Percentiles rank a stretch among this genome's conserved stretches.
Conservation (phyloP, 148 eudicot genomes). For the Cornus florida region DNA sequence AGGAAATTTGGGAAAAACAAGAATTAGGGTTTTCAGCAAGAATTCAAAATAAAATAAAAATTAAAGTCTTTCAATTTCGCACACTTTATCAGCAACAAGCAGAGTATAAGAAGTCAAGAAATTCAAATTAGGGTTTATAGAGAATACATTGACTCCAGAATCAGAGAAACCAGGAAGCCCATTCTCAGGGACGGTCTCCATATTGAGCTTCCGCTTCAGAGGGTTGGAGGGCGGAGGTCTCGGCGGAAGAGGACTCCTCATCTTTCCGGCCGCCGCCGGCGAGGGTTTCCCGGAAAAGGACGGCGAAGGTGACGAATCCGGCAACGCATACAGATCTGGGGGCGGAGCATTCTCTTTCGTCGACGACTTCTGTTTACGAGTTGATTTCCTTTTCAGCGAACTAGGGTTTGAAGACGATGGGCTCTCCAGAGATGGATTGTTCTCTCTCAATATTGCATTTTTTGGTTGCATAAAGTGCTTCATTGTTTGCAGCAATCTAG, state of each 20-base stretch:
- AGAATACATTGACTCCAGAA: slow-evolving; percentile 69
- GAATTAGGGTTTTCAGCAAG: background rate
- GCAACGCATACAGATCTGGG: slow-evolving; percentile 32
- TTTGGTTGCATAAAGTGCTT: slow-evolving; percentile 69
- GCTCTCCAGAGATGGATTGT: slow-evolving; percentile 27
- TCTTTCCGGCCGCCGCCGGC: slow-evolving; percentile 28
- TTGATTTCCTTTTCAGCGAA: slow-evolving; percentile 30
- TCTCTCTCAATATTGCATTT: slow-evolving; percentile 45
- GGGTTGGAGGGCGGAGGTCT: slow-evolving; percentile 48
- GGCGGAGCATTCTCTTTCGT: slow-evolving; percentile 75
- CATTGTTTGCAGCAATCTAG: slow-evolving; percentile 29
- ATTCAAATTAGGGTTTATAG: background rate
- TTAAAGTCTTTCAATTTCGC: background rate
- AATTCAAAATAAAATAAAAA: background rate
- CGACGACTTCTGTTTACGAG: slow-evolving; percentile 49
- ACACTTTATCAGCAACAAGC: background rate
- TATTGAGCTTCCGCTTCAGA: slow-evolving; percentile 56
- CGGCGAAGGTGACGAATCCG: slow-evolving; percentile 13
- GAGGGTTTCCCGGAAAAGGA: slow-evolving; percentile 24
- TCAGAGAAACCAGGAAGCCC: slow-evolving; percentile 41
- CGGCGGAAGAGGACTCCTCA: slow-evolving; percentile 65
- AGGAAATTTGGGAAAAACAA: background rate
- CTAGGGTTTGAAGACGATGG: slow-evolving; percentile 54
- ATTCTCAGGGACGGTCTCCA: slow-evolving; percentile 40
- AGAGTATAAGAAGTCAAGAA: slow-evolving; percentile 4